Conservation (phyloP, 257 asterid species). For the Paraleonurus japonicus region DNA sequence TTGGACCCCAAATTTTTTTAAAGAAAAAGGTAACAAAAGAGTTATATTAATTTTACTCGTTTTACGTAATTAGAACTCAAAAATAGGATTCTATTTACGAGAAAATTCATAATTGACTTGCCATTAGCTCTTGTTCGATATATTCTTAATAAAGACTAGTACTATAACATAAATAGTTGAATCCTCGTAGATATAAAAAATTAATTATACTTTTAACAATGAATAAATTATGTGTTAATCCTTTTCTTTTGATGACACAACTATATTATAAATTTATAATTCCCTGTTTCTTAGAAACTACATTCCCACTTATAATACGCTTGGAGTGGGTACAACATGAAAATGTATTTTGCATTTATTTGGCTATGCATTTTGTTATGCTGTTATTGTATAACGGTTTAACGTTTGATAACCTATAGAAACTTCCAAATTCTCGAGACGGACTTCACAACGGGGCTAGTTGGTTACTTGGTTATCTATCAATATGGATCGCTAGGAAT, state of each 20-base stretch:
- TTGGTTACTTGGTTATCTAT: no score
- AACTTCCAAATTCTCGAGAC: neutral
- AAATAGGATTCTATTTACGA: neutral
- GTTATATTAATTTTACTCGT: neutral
- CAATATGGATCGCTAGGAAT: neutral
- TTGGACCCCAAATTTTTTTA: no score
- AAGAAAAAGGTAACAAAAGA: neutral
- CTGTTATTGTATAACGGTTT: neutral
- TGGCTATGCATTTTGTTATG: neutral
- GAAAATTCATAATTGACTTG: no score
- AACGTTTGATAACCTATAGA: neutral
- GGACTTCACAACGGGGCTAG: neutral
- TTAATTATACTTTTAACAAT: neutral
- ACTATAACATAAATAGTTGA: neutral
- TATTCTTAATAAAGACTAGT: neutral
- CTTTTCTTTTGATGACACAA: neutral
- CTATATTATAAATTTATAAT: neutral
- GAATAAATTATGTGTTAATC: neutral
- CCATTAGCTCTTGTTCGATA: no score
- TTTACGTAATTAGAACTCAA: neutral
- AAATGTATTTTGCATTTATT: neutral
- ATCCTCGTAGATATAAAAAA: neutral
- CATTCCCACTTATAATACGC: neutral
- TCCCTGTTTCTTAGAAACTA: neutral
- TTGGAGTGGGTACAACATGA: neutral